phyloP scores from a whole-genome alignment of 176 grass and related monocot genomes.

The Bonia amplexicaulis region DNA sequence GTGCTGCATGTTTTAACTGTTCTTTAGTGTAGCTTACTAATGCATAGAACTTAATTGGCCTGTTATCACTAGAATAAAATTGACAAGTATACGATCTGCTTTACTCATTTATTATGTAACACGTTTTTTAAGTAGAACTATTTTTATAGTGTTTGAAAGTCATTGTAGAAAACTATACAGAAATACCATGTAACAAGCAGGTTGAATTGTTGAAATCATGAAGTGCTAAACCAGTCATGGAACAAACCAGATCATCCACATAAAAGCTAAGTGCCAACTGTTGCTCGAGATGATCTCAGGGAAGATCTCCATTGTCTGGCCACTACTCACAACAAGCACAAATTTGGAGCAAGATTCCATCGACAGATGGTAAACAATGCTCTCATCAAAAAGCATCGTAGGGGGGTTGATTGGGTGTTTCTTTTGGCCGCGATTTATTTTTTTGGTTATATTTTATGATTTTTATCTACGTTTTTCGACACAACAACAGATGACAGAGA shows the following conservation, averaged over 20 bases:
- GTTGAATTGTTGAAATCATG: background rate
- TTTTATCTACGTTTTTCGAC: too few species aligned
- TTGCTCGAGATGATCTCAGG: background rate
- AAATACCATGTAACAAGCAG: background rate
- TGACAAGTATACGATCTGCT: background rate
- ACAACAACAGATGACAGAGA: rapidly evolving
- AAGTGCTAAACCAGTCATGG: background rate
- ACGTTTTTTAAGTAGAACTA: background rate
- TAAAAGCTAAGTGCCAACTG: background rate
- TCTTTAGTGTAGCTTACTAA: background rate
- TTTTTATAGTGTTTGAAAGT: background rate
- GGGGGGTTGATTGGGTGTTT: too few species aligned
- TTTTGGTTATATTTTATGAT: too few species aligned
- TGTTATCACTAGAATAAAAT: background rate
- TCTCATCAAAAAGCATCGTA: background rate
- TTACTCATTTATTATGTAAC: background rate
- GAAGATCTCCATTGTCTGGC: background rate
- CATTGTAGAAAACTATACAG: background rate
- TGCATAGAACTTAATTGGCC: background rate
- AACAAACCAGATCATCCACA: background rate
- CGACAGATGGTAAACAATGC: background rate
- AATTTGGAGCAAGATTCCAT: background rate
- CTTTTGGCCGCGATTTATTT: too few species aligned
- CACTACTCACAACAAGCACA: background rate
- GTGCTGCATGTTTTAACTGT: background rate